Percentiles rank a stretch among this genome's conserved stretches.
Evolutionary conservation across 2,329 filamentous ascomycete genomes (phyloP).

Genomic region (Ustulina deusta): DNA sequence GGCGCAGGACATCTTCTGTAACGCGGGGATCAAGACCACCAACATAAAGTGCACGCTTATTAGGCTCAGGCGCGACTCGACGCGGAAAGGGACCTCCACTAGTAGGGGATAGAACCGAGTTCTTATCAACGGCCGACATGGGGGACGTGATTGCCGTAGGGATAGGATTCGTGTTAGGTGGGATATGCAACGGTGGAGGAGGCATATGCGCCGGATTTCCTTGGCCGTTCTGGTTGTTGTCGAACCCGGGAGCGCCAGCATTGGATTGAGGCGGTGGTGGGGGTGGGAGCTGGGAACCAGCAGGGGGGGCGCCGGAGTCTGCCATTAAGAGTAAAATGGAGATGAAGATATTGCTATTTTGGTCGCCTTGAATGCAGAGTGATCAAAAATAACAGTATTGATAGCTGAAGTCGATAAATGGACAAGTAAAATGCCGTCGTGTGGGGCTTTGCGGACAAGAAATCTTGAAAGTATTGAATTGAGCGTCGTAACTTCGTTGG

Average conservation of each 20-base stretch:
- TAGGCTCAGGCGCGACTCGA: constrained; percentile 94
- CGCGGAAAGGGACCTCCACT: constrained; percentile 84
- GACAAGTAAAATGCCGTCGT: constrained; percentile 39
- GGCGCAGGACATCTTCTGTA: constrained; percentile 93
- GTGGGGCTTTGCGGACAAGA: constrained; percentile 32
- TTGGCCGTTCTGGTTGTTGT: constrained; percentile 79
- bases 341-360: constrained; percentile 10
- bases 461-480: constrained; percentile 35
- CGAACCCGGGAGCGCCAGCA: constrained; percentile 80
- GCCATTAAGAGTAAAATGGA: constrained; percentile 70
- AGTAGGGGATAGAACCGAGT: constrained; percentile 83
- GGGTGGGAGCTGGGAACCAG: constrained; percentile 75
- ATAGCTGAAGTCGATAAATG: constrained; percentile 30
- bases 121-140: constrained; percentile 72
- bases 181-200: constrained; percentile 91
- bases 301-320: constrained; percentile 75
- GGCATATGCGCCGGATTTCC: constrained; percentile 82
- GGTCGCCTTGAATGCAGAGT: constrained; percentile 17
- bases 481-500: constrained; percentile 46
- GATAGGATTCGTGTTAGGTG: constrained; percentile 95
- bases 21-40: constrained; percentile 94
- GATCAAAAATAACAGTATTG: constrained; percentile 12
- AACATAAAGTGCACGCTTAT: constrained; percentile 97
- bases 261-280: constrained; percentile 76
- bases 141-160: constrained; percentile 92